Percentiles rank a stretch among this genome's conserved stretches.
phyloP scores from a whole-genome alignment of 176 grass and related monocot species.

The Stipa capillata region DNA sequence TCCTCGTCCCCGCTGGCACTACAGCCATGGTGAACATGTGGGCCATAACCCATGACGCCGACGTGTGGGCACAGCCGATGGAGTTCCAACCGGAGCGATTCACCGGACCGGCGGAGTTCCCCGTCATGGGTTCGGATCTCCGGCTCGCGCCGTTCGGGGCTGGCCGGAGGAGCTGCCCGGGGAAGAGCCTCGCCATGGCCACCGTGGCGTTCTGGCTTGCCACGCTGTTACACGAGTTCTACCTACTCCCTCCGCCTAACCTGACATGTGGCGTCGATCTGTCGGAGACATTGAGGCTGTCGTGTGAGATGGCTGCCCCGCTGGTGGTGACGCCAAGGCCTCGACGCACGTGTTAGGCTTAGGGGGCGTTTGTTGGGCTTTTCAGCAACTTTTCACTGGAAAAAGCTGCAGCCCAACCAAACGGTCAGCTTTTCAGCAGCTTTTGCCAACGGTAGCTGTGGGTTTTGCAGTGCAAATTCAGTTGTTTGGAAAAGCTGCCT shows the following conservation, averaged over 20 bases:
- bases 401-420: too few species aligned
- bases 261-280: conserved; percentile 21
- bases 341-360: too few species aligned
- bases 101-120: neutral
- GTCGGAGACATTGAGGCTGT: conserved; percentile 69
- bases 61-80: conserved; percentile 46
- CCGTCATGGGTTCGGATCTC: conserved; percentile 51
- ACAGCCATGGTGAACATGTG: conserved; percentile 99
- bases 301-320: conserved; percentile 78
- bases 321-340: conserved; percentile 29
- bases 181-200: conserved; percentile 78
- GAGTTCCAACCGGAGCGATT: conserved; percentile 59
- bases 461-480: too few species aligned
- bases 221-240: conserved; percentile 63
- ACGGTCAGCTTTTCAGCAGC: too few species aligned
- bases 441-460: too few species aligned
- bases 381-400: too few species aligned
- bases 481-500: too few species aligned
- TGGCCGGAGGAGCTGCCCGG: conserved; percentile 66
- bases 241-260: conserved; percentile 12
- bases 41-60: conserved; percentile 75
- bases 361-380: too few species aligned
- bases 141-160: conserved; percentile 80
- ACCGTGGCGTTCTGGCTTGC: conserved; percentile 79
- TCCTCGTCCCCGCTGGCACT: conserved; percentile 64